A percentile compares a stretch with the other conserved stretches of the same genome.
Evolutionary conservation across 2,329 filamentous ascomycete genomes (phyloP).

Genomic region (Colletotrichum nymphaeae): DNA sequence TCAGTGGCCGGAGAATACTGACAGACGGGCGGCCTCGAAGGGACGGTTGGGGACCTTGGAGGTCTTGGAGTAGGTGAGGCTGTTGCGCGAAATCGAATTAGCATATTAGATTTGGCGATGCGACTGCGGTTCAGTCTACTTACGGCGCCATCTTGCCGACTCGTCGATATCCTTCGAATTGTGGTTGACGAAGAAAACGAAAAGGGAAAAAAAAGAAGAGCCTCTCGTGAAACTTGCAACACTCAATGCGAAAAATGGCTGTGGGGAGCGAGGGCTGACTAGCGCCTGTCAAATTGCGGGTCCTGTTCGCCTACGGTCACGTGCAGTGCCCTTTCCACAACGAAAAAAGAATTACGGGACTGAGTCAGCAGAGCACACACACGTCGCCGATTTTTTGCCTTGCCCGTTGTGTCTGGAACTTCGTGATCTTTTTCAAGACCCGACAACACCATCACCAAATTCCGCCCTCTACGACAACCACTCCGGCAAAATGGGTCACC

Average conservation of each 20-base stretch:
- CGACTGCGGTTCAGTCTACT: conserved; percentile 37
- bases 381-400: conserved; percentile 6
- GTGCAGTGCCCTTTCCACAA: conserved; percentile 43
- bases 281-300: background rate
- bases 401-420: conserved; percentile 1
- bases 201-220: conserved; percentile 26
- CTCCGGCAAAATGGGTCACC: conserved; percentile 81
- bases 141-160: conserved; percentile 57
- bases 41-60: conserved; percentile 98
- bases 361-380: conserved; percentile 10
- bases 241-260: background rate
- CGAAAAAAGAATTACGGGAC: conserved; percentile 42
- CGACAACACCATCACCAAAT: conserved; percentile 30
- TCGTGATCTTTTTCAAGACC: conserved; percentile 22
- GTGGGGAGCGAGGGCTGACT: conserved; percentile 11
- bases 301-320: conserved; percentile 38
- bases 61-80: conserved; percentile 95
- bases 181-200: conserved; percentile 33
- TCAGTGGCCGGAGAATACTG: conserved; percentile 97
- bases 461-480: conserved; percentile 36
- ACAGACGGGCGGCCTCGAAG: conserved; percentile 99
- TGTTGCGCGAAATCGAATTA: conserved; percentile 35
- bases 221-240: conserved; percentile 14
- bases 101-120: conserved; percentile 11
- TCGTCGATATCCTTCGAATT: conserved; percentile 42